phyloP scores from a whole-genome alignment of 805 yeast genomes.

The Yarrowia sp. region DNA sequence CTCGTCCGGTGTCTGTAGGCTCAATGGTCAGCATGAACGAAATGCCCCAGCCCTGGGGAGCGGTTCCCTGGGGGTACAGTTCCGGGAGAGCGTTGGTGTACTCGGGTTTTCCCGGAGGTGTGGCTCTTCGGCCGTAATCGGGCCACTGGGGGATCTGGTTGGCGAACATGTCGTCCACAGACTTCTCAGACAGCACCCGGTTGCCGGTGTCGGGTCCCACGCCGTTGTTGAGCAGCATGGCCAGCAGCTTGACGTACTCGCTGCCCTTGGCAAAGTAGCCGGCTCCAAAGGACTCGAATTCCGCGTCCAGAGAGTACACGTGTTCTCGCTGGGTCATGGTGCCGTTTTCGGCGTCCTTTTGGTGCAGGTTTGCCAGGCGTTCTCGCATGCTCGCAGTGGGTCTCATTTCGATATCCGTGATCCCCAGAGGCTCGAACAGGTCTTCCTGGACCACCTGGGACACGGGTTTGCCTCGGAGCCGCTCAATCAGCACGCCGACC shows the following conservation, averaged over 20 bases:
- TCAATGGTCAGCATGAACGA: slow-evolving; percentile 46
- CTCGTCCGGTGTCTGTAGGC: slow-evolving; percentile 50
- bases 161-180: slow-evolving; percentile 50
- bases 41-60: slow-evolving; percentile 49
- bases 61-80: slow-evolving; percentile 40
- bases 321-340: slow-evolving; percentile 30
- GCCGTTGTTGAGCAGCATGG: slow-evolving; percentile 56
- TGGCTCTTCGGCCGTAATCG: slow-evolving; percentile 42
- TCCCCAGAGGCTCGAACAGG: slow-evolving; percentile 49
- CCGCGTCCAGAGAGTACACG: slow-evolving; percentile 14
- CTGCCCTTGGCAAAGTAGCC: slow-evolving; percentile 54
- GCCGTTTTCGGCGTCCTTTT: slow-evolving; percentile 42
- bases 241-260: slow-evolving; percentile 53
- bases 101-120: slow-evolving; percentile 42
- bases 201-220: slow-evolving; percentile 51
- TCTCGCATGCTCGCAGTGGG: slow-evolving; percentile 44
- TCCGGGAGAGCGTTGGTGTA: slow-evolving; percentile 44
- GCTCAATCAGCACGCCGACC: slow-evolving; percentile 51
- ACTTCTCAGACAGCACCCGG: slow-evolving; percentile 48
- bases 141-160: slow-evolving; percentile 51
- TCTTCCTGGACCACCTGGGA: slow-evolving; percentile 45
- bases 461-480: slow-evolving; percentile 46
- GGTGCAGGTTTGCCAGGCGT: slow-evolving; percentile 45
- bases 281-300: slow-evolving; percentile 52
- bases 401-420: slow-evolving; percentile 47